Conservation (phyloP, 441 rosid species). For the Syzygium syzygioides region DNA sequence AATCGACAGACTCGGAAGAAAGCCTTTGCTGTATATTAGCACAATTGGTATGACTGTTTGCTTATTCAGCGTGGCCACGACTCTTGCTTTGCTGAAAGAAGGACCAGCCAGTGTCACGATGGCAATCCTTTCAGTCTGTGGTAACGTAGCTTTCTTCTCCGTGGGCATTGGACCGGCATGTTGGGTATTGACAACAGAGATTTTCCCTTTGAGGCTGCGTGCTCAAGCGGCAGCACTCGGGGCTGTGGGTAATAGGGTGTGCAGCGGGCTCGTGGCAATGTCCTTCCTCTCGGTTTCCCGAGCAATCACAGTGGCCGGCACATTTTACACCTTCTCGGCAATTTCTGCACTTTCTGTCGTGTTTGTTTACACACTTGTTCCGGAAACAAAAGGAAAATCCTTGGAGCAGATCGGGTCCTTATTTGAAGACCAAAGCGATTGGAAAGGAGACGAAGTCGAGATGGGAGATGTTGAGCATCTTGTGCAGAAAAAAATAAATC, state of each 20-base stretch:
- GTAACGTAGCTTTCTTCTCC: constrained; percentile 83
- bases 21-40: constrained; percentile 81
- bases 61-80: constrained; percentile 48
- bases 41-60: constrained; percentile 89
- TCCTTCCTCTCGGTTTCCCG: constrained; percentile 68
- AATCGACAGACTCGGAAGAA: constrained; percentile 71
- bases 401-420: constrained; percentile 73
- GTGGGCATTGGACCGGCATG: constrained; percentile 83
- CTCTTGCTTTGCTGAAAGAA: constrained; percentile 45
- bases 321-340: constrained; percentile 55
- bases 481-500: constrained; percentile 35
- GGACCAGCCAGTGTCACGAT: constrained; percentile 38
- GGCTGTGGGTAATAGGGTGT: constrained; percentile 73
- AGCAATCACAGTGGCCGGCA: constrained; percentile 60
- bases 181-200: constrained; percentile 86
- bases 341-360: constrained; percentile 62
- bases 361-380: constrained; percentile 57
- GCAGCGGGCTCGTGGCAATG: constrained; percentile 90
- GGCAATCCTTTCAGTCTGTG: constrained; percentile 55
- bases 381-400: constrained; percentile 86
- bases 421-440: constrained; percentile 38
- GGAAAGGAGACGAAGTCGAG: constrained; percentile 48
- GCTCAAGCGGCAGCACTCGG: constrained; percentile 92
- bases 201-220: constrained; percentile 68
- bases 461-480: constrained; percentile 72